These are phyloP conservation scores for Houttuynia cordata DNA, from an alignment of 164 flowering plant genomes.

Conservation along the genomic window DNA sequence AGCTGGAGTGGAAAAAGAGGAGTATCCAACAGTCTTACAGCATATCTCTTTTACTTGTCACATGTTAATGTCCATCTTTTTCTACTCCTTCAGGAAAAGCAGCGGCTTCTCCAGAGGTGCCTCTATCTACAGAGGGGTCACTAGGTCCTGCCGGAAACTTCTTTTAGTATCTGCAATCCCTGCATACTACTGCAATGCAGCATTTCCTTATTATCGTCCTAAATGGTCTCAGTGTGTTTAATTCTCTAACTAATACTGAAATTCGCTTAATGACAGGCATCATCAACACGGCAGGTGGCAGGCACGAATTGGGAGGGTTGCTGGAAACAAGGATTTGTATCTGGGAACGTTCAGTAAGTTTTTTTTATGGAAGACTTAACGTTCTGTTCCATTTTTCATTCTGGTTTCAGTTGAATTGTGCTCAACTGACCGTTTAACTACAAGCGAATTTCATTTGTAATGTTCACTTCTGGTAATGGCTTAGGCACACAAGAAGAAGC, in stretches of 20 bases:
- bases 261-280: conserved; percentile 34
- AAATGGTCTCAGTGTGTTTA: too few species aligned
- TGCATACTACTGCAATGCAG: conserved; percentile 27
- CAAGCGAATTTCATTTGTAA: too few species aligned
- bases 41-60: neutral
- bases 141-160: conserved; percentile 36
- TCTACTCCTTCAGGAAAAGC: conserved; percentile 53
- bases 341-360: conserved; percentile 85
- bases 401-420: neutral
- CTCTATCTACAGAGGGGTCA: conserved; percentile 86
- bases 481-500: conserved; percentile 12
- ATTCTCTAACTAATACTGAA: too few species aligned
- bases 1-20: neutral
- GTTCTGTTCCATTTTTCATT: neutral
- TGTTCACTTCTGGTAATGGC: neutral
- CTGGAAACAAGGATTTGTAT: conserved; percentile 94
- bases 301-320: conserved; percentile 88
- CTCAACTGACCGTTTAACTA: neutral
- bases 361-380: neutral
- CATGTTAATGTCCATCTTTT: neutral
- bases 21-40: neutral
- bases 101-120: conserved; percentile 97
- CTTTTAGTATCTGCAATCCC: conserved; percentile 18
- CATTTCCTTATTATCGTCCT: conserved; percentile 1
- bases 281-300: conserved; percentile 97